phyloP scores from a whole-genome alignment of 148 eudicot genomes.

The Heliamphora exappendiculata region DNA sequence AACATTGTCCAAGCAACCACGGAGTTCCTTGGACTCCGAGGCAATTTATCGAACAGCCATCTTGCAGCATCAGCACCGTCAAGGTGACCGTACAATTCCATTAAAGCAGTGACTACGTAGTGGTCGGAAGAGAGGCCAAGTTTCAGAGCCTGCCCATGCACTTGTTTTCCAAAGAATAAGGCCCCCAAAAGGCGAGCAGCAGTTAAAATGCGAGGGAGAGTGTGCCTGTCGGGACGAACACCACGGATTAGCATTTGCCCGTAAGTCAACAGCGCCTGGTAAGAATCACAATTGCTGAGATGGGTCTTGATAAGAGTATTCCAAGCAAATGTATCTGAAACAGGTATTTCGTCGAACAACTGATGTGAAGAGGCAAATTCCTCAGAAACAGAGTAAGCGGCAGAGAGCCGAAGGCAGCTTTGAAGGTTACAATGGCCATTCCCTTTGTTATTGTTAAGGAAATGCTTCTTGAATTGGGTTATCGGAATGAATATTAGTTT shows the following conservation, averaged over 20 bases:
- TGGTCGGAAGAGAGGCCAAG: conserved; percentile 34
- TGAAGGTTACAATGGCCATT: no score
- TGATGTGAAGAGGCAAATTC: conserved; percentile 16
- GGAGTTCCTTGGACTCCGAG: conserved; percentile 15
- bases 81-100: conserved; percentile 55
- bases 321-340: conserved; percentile 46
- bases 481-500: neutral
- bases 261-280: conserved; percentile 32
- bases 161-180: conserved; percentile 44
- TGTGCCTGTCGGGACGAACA: conserved; percentile 57
- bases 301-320: conserved; percentile 47
- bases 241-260: conserved; percentile 49
- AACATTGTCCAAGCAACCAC: conserved; percentile 47
- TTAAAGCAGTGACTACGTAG: conserved; percentile 56
- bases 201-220: conserved; percentile 50
- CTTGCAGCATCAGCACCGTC: conserved; percentile 36
- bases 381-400: neutral
- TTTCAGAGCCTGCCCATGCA: conserved; percentile 63
- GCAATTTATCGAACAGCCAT: conserved; percentile 34
- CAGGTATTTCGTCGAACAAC: conserved; percentile 44
- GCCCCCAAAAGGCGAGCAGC: conserved; percentile 35
- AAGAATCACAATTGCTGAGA: conserved; percentile 27
- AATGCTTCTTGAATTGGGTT: neutral
- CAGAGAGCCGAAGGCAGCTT: neutral
- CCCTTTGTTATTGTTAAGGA: neutral